Evolutionary conservation across 768 basidiomycete genomes (phyloP).

Genomic region (Filobasidium floriforme): DNA sequence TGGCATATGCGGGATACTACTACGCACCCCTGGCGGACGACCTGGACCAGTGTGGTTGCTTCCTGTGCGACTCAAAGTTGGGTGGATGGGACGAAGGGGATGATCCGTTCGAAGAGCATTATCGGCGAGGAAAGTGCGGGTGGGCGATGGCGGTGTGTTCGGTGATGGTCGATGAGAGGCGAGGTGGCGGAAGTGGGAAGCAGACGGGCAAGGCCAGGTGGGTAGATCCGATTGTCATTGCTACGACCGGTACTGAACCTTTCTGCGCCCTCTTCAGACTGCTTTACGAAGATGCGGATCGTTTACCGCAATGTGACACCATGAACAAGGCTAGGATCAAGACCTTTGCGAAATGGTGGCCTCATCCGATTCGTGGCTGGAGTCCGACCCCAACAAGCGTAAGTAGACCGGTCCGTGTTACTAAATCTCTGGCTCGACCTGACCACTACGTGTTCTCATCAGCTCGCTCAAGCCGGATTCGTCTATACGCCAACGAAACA

Average conservation of each 20-base stretch:
- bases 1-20: conserved; percentile 87
- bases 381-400: conserved; percentile 38
- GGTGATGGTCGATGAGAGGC: conserved; percentile 45
- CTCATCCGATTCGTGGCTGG: conserved; percentile 41
- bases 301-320: conserved; percentile 22
- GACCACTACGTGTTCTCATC: background rate
- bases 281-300: background rate
- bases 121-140: conserved; percentile 51
- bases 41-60: conserved; percentile 53
- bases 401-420: conserved; percentile 13
- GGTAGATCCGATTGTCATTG: conserved; percentile 47
- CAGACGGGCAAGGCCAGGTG: conserved; percentile 23
- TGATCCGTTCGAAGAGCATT: conserved; percentile 79
- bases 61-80: conserved; percentile 70
- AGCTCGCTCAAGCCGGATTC: conserved; percentile 90
- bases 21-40: conserved; percentile 57
- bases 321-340: conserved; percentile 27
- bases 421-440: background rate
- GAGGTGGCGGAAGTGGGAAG: conserved; percentile 16
- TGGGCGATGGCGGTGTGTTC: conserved; percentile 80
- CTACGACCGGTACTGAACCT: background rate
- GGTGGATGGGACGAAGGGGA: conserved; percentile 78
- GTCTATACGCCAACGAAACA: conserved; percentile 61
- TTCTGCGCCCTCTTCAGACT: background rate
- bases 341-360: conserved; percentile 42